Conservation (phyloP, 805 yeast genomes). For the Candida methanosorbosa region DNA sequence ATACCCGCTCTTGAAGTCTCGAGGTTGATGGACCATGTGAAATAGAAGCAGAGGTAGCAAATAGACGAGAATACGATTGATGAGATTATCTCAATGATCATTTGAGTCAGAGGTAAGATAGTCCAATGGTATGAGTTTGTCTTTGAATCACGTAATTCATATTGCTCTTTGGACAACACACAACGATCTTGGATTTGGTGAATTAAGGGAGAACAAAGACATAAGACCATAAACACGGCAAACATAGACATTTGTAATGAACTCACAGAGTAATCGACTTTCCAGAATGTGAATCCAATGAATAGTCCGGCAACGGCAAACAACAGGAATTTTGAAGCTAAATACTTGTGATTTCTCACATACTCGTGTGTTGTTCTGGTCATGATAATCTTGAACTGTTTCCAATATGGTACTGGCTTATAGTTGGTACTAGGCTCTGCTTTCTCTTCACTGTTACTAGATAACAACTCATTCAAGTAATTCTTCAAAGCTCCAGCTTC, state of each 20-base stretch:
- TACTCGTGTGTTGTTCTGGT: slow-evolving; percentile 34
- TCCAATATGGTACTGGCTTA: slow-evolving; percentile 24
- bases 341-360: slow-evolving; percentile 57
- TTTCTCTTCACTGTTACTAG: slow-evolving; percentile 7
- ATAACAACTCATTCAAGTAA: slow-evolving; percentile 7
- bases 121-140: slow-evolving; percentile 60
- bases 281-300: slow-evolving; percentile 65
- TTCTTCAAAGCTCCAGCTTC: slow-evolving; percentile 14
- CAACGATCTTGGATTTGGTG: slow-evolving; percentile 54
- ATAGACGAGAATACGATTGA: slow-evolving; percentile 35
- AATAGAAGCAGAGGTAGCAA: slow-evolving; percentile 38
- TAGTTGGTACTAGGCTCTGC: slow-evolving; percentile 1
- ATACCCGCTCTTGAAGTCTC: slow-evolving; percentile 26
- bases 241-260: slow-evolving; percentile 55
- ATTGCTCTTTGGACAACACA: slow-evolving; percentile 42
- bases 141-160: slow-evolving; percentile 55
- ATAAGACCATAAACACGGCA: slow-evolving; percentile 47
- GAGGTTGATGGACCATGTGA: slow-evolving; percentile 33
- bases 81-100: slow-evolving; percentile 48
- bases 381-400: slow-evolving; percentile 33
- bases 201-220: slow-evolving; percentile 46
- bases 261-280: slow-evolving; percentile 35
- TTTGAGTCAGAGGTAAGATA: slow-evolving; percentile 41
- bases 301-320: slow-evolving; percentile 43
- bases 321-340: slow-evolving; percentile 46